Conservation (phyloP, 768 basidiomycete genomes). For the Tulasnella sp. region DNA sequence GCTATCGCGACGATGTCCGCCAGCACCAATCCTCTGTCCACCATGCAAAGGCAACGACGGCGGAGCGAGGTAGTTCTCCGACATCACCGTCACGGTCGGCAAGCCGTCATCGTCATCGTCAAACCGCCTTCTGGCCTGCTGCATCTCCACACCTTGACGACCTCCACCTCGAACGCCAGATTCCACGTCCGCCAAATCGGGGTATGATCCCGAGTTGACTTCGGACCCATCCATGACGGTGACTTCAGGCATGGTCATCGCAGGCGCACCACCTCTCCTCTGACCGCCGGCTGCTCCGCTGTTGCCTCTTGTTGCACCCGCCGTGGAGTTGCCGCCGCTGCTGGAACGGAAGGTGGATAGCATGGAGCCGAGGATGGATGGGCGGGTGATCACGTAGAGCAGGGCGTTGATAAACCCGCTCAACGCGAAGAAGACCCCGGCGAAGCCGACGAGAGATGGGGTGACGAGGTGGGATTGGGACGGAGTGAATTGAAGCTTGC, state of each 20-base stretch:
- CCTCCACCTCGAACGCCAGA: not conserved
- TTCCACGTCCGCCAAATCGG: not conserved
- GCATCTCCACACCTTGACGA: too few relatives aligned
- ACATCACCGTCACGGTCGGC: too few relatives aligned
- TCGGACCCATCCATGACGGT: not conserved
- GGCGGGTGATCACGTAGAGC: constrained; percentile 43
- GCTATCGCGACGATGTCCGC: too few relatives aligned
- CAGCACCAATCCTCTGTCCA: too few relatives aligned
- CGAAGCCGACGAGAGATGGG: constrained; percentile 39
- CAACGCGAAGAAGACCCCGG: constrained; percentile 44
- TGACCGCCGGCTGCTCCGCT: not conserved
- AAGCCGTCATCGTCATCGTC: too few relatives aligned
- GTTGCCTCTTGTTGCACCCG: not conserved
- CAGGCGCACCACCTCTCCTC: not conserved
- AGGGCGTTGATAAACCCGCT: constrained; percentile 49
- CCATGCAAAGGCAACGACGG: too few relatives aligned
- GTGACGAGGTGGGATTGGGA: constrained; percentile 34
- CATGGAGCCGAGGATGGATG: constrained; percentile 37
- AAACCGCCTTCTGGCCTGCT: too few relatives aligned
- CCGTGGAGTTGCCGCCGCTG: not conserved
- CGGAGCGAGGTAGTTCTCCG: too few relatives aligned
- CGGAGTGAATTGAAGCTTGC: constrained; percentile 42
- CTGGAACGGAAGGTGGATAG: not conserved
- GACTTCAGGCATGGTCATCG: not conserved
- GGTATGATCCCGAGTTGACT: not conserved